These are phyloP conservation scores for Dactylellina leptospora DNA, from an alignment of 2,329 filamentous ascomycete genomes.

Conservation along the genomic window DNA sequence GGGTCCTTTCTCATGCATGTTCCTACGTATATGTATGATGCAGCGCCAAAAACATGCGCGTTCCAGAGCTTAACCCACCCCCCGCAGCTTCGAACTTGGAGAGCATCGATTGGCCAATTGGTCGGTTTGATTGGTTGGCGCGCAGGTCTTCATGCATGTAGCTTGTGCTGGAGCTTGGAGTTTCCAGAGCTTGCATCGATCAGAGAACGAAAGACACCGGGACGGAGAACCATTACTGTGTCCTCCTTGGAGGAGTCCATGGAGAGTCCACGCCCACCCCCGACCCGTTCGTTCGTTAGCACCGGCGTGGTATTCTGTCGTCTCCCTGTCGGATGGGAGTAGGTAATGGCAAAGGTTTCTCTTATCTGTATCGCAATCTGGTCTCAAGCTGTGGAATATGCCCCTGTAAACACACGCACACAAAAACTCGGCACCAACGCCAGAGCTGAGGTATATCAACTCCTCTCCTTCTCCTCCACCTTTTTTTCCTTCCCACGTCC, in stretches of 20 bases:
- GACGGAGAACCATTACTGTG: background rate
- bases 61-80: background rate
- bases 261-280: background rate
- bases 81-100: background rate
- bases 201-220: background rate
- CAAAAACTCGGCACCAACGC: background rate
- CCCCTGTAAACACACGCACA: constrained; percentile 2
- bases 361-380: constrained; percentile 52
- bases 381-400: constrained; percentile 17
- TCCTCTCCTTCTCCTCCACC: background rate
- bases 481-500: background rate
- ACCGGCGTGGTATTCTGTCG: no score
- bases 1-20: constrained; percentile 43
- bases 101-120: constrained; percentile 2
- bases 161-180: background rate
- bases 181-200: background rate
- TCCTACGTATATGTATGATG: constrained; percentile 25
- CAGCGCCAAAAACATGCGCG: constrained; percentile 6
- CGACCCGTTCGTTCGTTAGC: no score
- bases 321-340: no score
- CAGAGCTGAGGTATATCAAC: constrained; percentile 25
- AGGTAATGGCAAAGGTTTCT: constrained; percentile 6
- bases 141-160: background rate
- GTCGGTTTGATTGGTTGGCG: no score
- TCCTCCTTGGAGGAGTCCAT: background rate